Evolutionary conservation across 495 filamentous ascomycete species (phyloP).

Genomic region (Schizothecium vesticola): DNA sequence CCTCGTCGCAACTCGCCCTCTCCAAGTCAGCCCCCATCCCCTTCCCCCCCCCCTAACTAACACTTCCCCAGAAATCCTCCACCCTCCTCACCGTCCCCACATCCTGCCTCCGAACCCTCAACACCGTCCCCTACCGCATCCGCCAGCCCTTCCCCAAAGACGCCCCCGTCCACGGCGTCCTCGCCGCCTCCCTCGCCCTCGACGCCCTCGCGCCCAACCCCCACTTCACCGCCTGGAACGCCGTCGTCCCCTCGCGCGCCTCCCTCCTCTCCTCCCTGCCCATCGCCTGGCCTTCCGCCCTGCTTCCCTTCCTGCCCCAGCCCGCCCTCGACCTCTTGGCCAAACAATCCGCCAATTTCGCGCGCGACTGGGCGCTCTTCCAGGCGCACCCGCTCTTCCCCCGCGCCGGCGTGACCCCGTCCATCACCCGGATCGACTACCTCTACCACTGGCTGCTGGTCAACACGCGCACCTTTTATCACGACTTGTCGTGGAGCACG

Average conservation of each 20-base stretch:
- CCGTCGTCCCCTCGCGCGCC: slow-evolving; percentile 56
- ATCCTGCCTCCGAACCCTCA: slow-evolving; percentile 54
- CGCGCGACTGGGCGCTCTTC: slow-evolving; percentile 55
- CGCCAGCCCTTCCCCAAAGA: slow-evolving; percentile 42
- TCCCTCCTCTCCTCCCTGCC: slow-evolving; percentile 63
- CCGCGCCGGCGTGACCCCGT: slow-evolving; percentile 33
- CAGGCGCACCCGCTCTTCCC: slow-evolving; percentile 6
- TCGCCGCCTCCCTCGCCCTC: slow-evolving; percentile 65
- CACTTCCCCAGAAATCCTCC: slow-evolving; percentile 41
- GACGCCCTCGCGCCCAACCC: slow-evolving; percentile 26
- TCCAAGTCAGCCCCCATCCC: slow-evolving; percentile 47
- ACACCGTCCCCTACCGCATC: slow-evolving; percentile 50
- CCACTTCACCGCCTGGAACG: slow-evolving; percentile 53
- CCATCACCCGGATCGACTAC: slow-evolving; percentile 51
- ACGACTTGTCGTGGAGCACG: slow-evolving; percentile 47
- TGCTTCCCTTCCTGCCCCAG: slow-evolving; percentile 46
- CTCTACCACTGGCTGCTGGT: slow-evolving; percentile 73
- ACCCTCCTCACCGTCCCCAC: slow-evolving; percentile 60
- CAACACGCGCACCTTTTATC: slow-evolving; percentile 81
- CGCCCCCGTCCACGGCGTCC: slow-evolving; percentile 60
- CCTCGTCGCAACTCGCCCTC: slow-evolving; percentile 59
- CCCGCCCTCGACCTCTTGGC: slow-evolving; percentile 46
- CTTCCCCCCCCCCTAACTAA: neutral
- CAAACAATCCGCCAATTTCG: slow-evolving; percentile 58
- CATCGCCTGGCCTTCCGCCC: slow-evolving; percentile 54